Conservation (phyloP, 139 green algal species). For the Pseudopediastrum boryanum region DNA sequence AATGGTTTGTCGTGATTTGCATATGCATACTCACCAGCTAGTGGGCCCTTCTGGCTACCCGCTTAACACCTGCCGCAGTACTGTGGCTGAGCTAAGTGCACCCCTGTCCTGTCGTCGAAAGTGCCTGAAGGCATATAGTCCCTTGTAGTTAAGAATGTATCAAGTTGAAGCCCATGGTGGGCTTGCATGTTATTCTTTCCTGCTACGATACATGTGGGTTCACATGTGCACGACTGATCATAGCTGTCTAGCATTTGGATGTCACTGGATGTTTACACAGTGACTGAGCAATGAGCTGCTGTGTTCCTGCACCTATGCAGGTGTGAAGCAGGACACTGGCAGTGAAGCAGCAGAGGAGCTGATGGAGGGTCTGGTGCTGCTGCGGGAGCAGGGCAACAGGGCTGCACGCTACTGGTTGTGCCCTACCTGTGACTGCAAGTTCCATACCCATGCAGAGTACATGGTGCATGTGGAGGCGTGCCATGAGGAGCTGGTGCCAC, state of each 20-base stretch:
- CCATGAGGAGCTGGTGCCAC: conserved; percentile 60
- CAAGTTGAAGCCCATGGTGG: too few relatives aligned
- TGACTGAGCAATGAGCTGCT: too few relatives aligned
- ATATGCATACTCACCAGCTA: conserved; percentile 15
- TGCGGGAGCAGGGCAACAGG: conserved; percentile 55
- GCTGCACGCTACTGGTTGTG: conserved; percentile 67
- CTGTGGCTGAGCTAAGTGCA: too few relatives aligned
- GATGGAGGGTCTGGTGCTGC: conserved; percentile 64
- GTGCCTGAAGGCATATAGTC: too few relatives aligned
- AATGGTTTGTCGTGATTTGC: neutral
- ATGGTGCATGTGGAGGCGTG: conserved; percentile 57
- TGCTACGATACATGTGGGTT: too few relatives aligned
- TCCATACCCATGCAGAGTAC: conserved; percentile 53
- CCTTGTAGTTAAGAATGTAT: too few relatives aligned
- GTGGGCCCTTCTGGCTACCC: neutral
- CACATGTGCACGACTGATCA: too few relatives aligned
- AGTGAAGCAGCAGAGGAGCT: conserved; percentile 58
- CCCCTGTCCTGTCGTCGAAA: too few relatives aligned
- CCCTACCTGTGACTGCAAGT: conserved; percentile 60
- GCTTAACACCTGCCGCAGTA: too few relatives aligned
- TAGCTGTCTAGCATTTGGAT: too few relatives aligned
- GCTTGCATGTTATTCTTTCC: too few relatives aligned
- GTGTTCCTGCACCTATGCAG: conserved; percentile 27
- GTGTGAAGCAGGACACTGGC: conserved; percentile 56
- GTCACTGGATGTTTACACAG: too few relatives aligned